Conservation (phyloP, 257 asterid genomes). For the Jacaranda mimosifolia region DNA sequence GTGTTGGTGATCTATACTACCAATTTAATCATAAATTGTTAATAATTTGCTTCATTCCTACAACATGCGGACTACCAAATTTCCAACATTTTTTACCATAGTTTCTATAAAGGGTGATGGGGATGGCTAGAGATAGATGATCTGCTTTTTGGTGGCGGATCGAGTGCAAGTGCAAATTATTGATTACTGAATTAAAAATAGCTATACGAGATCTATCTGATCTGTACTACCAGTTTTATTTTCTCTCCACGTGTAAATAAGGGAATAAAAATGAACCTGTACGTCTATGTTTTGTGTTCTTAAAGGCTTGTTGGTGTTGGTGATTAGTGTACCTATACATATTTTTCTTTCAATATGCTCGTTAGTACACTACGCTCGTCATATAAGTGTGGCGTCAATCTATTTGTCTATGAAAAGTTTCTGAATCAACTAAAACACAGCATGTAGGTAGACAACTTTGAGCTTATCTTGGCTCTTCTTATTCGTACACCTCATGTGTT, state of each 20-base stretch:
- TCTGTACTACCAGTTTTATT: not conserved
- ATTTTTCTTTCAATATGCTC: conserved; percentile 22
- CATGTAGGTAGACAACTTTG: not conserved
- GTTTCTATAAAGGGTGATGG: not conserved
- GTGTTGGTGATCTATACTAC: not conserved
- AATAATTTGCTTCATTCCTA: not conserved
- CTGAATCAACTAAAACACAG: conserved; percentile 9
- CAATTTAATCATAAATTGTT: too few species aligned
- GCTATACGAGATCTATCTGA: not conserved
- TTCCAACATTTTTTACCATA: not conserved
- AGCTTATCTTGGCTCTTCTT: conserved; percentile 27
- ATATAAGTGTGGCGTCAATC: not conserved
- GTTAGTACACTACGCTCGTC: conserved; percentile 14
- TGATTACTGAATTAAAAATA: too few species aligned
- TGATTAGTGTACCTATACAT: not conserved
- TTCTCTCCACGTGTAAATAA: not conserved
- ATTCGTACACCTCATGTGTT: conserved; percentile 29
- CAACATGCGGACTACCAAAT: not conserved
- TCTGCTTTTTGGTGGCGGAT: conserved; percentile 16
- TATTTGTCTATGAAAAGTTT: conserved; percentile 9
- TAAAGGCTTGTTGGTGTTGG: conserved; percentile 5
- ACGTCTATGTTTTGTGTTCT: not conserved
- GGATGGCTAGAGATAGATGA: not conserved
- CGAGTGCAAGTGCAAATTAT: not conserved
- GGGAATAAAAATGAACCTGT: not conserved